Percentiles rank a stretch among this genome's conserved stretches.
These are phyloP conservation scores for Candida anglica DNA, from an alignment of 805 yeast genomes.

Conservation along the genomic window DNA sequence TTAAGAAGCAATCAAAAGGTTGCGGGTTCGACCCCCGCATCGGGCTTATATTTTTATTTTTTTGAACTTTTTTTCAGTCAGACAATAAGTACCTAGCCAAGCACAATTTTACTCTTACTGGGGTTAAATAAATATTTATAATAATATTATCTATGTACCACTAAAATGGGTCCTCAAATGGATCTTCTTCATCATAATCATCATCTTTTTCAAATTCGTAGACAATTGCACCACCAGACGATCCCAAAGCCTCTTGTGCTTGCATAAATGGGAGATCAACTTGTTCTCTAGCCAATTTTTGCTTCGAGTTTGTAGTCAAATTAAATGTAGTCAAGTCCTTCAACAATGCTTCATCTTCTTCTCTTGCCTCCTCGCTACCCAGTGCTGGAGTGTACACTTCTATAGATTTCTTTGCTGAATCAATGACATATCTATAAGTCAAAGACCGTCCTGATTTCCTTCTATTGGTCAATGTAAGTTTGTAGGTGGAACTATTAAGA, in stretches of 20 bases:
- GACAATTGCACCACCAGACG: constrained; percentile 86
- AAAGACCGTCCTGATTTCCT: constrained; percentile 84
- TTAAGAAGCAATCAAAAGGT: constrained; percentile 8
- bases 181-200: constrained; percentile 97
- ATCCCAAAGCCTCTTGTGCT: constrained; percentile 67
- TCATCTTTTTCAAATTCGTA: constrained; percentile 96
- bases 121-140: too few relatives aligned
- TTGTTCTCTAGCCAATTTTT: constrained; percentile 71
- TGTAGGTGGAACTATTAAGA: constrained; percentile 45
- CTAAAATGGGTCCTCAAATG: constrained; percentile 92
- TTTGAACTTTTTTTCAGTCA: background rate
- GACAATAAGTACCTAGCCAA: too few relatives aligned
- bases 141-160: background rate
- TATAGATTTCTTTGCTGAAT: constrained; percentile 44
- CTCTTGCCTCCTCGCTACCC: constrained; percentile 17
- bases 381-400: constrained; percentile 18
- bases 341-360: constrained; percentile 52
- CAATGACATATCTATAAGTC: constrained; percentile 49
- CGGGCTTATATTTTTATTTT: constrained; percentile 8
- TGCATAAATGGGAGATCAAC: constrained; percentile 89
- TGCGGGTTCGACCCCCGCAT: constrained; percentile 12
- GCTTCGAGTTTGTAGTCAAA: constrained; percentile 68
- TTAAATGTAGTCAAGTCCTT: constrained; percentile 86
- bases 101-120: too few relatives aligned
- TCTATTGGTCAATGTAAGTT: constrained; percentile 56